Base-by-base conservation (phyloP, 2,329 filamentous ascomycete species). In the Stromatinia cepivora region DNA sequence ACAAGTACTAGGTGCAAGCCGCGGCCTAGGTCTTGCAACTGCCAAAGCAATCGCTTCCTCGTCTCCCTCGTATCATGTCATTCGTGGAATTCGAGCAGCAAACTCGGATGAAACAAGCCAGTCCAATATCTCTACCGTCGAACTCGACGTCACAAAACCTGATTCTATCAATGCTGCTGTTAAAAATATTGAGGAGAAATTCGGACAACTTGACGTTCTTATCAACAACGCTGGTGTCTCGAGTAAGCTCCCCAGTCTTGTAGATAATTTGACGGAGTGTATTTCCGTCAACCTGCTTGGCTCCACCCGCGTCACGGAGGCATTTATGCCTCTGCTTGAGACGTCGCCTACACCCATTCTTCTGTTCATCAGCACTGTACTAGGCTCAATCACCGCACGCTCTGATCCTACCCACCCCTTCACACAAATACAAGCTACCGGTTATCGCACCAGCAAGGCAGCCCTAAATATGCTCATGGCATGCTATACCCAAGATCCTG, bases 281-380 rank as follows among this genome's bases (percentile, higher is more conserved):
- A 72, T 76, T n/a, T 74, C 78, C 57, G 59, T 72, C 62, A 77
- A 79, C 68, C 75, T 80, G 20, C 67, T 72, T 11, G 75, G 78
- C 8, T 72, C 75, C 0, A 75, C 74, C 10, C 69, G 57, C 31
- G 69, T 79, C 50, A 80, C 79, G 3, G 76, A 79, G 36, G 71
- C 74, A 9, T 75, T 77, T 25, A 45, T 79, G 25, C 76, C 78
- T n/a, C 74, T 81, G 39, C 75, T 80, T 39, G 73, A 75, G 46
- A 76, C 76, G 64, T 77, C 79, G 4, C 45, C 70, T 36, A 45
- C 11, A n/a, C 73, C 75, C 28, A 72, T 75, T 11, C 69, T 79
- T 31, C 68, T 79, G 25, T 77, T 77, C 57, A 69, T 79, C 36
- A 72, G 73, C 22, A 75, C 73, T 3, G 17, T 31, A 3, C 59